Percentiles rank a stretch among this genome's conserved stretches.
Evolutionary conservation across 805 yeast genomes (phyloP).

Genomic region (Pichia californica): DNA sequence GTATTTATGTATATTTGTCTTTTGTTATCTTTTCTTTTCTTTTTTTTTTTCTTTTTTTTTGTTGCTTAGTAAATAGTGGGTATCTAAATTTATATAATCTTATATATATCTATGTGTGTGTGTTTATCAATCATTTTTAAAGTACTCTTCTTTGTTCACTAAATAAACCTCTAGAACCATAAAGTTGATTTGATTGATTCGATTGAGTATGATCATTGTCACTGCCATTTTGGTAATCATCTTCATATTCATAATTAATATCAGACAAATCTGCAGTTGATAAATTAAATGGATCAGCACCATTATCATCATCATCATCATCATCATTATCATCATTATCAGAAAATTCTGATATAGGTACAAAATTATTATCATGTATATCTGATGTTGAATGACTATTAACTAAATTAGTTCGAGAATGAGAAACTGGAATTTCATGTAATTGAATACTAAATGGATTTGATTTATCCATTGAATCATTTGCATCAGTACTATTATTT

Average conservation of each 20-base stretch:
- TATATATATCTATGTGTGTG: too few species aligned
- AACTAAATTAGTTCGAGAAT: constrained; percentile 4
- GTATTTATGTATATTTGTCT: too few species aligned
- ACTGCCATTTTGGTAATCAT: background rate
- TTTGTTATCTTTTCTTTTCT: too few species aligned
- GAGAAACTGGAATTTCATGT: constrained; percentile 5
- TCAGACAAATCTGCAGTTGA: background rate
- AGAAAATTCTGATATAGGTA: background rate
- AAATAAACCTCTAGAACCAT: constrained; percentile 4
- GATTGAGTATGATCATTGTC: too few species aligned
- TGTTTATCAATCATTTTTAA: background rate
- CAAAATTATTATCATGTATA: background rate
- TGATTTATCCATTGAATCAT: constrained; percentile 1
- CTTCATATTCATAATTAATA: background rate
- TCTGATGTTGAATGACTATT: background rate
- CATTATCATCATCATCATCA: background rate
- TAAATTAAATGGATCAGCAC: too few species aligned
- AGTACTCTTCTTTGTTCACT: constrained; percentile 1
- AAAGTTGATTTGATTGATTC: background rate
- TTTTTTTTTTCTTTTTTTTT: too few species aligned
- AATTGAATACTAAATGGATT: constrained; percentile 6
- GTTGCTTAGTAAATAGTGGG: too few species aligned
- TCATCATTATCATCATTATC: constrained; percentile 1
- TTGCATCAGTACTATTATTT: too few species aligned
- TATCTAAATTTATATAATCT: too few species aligned